Base-by-base conservation (phyloP, 192 early-diverging fungal species). In the Geranomyces michiganensis region DNA sequence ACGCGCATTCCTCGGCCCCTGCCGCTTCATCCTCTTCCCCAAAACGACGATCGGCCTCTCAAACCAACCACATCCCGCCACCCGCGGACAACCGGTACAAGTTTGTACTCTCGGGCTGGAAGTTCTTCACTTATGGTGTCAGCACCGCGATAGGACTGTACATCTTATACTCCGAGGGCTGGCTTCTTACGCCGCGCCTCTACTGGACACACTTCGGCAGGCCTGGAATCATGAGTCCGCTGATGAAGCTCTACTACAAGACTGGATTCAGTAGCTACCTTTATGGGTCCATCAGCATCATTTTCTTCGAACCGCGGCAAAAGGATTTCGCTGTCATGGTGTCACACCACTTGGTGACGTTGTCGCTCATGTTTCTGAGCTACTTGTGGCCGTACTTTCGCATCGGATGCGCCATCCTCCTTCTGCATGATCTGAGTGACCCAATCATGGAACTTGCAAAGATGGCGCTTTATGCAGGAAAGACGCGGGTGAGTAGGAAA, bases 381-480 rank as follows among this genome's bases (percentile, higher is more conserved):
- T 82, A 81, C 47, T 1, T 69, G 21, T 78, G 69, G 59, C 71
- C 73, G 19, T 82, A 73, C 63, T 79, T 73, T 41, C 61, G 83
- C 15, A 65, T 85, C 46, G 83, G 83, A 14, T 69, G 65, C 33
- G 75, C 77, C 29, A 79, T 85, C 51, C 56, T 79, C 4, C 56
- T 81, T 3, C 63, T 85, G 60, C 83, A 85, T 65, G 83, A 85
- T 49, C 32, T 76, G 30, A 56, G 62, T 33, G 83, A 85, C 68
- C 83, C 83, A 4, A 58, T 82, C 62, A 79, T 85, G 83, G 83
- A 85, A 65, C 56, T 80, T 44, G 83, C 83, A 5, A 85, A 85
- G 56, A 70, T 77, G 61, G 60, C 56, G 9, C 58, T 85, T 44
- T 85, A 85, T 59, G 21, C 76, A 14, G 75, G 75, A 31, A 65